These are phyloP conservation scores for Camellia oleifera DNA, from an alignment of 179 eudicot species.

Conservation along the genomic window DNA sequence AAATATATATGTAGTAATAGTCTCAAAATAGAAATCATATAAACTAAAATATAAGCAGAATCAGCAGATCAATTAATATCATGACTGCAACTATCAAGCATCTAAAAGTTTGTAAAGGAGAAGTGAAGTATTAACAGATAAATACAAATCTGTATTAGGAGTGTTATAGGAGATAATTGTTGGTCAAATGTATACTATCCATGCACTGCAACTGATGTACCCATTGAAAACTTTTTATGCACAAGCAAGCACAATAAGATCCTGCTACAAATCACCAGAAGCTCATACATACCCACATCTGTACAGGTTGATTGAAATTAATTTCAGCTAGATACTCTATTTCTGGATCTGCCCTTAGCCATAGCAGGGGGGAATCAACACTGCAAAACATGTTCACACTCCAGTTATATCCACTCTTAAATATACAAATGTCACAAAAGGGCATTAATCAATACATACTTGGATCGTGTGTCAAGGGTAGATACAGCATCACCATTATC, in stretches of 20 bases:
- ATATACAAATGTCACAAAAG: neutral
- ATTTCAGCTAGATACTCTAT: constrained; percentile 98
- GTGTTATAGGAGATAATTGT: neutral
- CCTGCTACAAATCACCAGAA: neutral
- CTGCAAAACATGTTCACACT: constrained; percentile 42
- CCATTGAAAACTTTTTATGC: neutral
- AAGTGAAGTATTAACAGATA: neutral
- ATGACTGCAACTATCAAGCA: neutral
- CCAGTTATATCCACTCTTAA: constrained; percentile 8
- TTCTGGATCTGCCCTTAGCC: constrained; percentile 98
- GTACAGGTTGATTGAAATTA: constrained; percentile 84
- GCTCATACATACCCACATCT: constrained; percentile 87
- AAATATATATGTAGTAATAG: neutral
- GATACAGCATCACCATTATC: constrained; percentile 74
- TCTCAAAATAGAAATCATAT: neutral
- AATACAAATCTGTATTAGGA: neutral
- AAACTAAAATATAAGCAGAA: neutral
- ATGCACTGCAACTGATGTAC: neutral
- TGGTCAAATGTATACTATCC: neutral
- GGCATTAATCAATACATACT: constrained; percentile 43
- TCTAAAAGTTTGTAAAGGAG: neutral
- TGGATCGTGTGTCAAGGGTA: constrained; percentile 62
- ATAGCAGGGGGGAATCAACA: constrained; percentile 78
- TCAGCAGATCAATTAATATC: neutral
- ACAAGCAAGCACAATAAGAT: neutral